Conservation (phyloP, 2,329 filamentous ascomycete species). For the Neurospora sp. region DNA sequence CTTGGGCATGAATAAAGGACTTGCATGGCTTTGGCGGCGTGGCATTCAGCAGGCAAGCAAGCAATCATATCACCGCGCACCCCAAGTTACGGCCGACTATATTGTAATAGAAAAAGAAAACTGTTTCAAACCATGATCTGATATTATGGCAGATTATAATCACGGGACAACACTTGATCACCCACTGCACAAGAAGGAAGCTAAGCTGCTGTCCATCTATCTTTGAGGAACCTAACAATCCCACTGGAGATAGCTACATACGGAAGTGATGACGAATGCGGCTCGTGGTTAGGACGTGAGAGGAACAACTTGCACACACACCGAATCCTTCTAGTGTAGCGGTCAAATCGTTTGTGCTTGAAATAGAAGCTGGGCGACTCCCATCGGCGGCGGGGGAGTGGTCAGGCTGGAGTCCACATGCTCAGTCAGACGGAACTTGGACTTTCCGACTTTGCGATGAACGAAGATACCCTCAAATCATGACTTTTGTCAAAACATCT, state of each 20-base stretch:
- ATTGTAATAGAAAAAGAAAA: not conserved
- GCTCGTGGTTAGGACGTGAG: not conserved
- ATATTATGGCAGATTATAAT: not conserved
- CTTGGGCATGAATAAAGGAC: not conserved
- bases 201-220: not conserved
- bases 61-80: not conserved
- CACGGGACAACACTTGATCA: not conserved
- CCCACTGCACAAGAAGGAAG: not conserved
- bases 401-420: not conserved
- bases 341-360: not conserved
- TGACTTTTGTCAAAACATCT: not conserved
- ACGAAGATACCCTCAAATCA: not conserved
- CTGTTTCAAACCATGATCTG: not conserved
- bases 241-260: not conserved
- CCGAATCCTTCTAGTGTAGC: not conserved
- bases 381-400: not conserved
- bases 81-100: not conserved
- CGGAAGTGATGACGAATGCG: not conserved
- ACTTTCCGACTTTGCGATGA: not conserved
- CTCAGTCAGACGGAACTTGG: not conserved
- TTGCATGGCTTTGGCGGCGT: not conserved
- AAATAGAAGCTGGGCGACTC: not conserved
- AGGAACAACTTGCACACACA: not conserved
- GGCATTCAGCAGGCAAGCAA: not conserved
- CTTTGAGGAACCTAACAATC: not conserved